These are phyloP conservation scores for Tremella mesenterica DNA, from an alignment of 768 basidiomycete species.

Conservation along the genomic window DNA sequence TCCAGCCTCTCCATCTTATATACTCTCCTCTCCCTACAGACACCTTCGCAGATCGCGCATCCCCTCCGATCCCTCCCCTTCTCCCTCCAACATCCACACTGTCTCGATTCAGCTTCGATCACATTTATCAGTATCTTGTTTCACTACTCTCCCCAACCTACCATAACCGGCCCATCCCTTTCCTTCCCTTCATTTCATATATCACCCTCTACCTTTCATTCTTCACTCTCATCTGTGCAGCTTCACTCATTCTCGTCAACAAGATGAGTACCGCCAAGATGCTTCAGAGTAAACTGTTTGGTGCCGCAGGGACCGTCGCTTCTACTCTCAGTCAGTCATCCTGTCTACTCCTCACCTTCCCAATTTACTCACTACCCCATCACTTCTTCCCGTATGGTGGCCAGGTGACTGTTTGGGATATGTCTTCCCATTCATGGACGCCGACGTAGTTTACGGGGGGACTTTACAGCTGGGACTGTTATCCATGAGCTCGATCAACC, in stretches of 20 bases:
- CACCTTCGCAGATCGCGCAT: too few relatives aligned
- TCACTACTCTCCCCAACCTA: background rate
- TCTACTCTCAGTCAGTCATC: background rate
- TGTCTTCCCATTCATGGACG: too few relatives aligned
- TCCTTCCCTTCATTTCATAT: too few relatives aligned
- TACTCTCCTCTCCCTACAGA: background rate
- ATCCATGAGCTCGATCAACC: too few relatives aligned
- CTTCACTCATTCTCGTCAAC: background rate
- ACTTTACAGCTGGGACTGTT: too few relatives aligned
- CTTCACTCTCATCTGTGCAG: background rate
- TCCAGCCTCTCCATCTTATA: background rate
- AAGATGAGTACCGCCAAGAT: slow-evolving; percentile 56
- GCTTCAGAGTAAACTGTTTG: slow-evolving; percentile 67
- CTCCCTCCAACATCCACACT: too few relatives aligned
- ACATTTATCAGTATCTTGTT: background rate
- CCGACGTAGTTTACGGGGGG: too few relatives aligned
- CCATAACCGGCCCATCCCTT: background rate
- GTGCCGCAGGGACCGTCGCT: slow-evolving; percentile 19
- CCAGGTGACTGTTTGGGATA: too few relatives aligned
- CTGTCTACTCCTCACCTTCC: too few relatives aligned
- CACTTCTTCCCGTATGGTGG: too few relatives aligned
- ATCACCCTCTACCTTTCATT: background rate
- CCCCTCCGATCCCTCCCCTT: too few relatives aligned
- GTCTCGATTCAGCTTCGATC: background rate
- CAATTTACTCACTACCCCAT: too few relatives aligned